Conservation (phyloP, 257 asterid genomes). For the Buddleja alternifolia region DNA sequence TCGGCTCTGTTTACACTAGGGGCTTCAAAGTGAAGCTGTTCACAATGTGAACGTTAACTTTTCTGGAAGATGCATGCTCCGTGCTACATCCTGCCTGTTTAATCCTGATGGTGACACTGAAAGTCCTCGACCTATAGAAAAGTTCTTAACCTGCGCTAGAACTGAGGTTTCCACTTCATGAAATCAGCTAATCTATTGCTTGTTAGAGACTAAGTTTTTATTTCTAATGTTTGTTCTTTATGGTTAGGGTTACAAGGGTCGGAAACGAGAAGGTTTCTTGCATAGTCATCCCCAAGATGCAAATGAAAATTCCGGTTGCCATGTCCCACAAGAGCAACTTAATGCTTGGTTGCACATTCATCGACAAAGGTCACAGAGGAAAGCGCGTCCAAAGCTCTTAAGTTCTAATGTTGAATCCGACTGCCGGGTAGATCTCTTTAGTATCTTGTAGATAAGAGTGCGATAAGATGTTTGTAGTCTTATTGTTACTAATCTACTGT, state of each 20-base stretch:
- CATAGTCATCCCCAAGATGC: conserved; percentile 35
- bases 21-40: conserved; percentile 48
- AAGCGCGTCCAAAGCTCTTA: conserved; percentile 40
- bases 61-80: conserved; percentile 39
- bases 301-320: conserved; percentile 46
- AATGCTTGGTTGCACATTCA: conserved; percentile 68
- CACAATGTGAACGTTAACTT: conserved; percentile 35
- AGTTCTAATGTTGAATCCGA: conserved; percentile 47
- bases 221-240: conserved; percentile 25
- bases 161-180: conserved; percentile 53
- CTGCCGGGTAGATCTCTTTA: conserved; percentile 44
- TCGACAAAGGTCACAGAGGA: conserved; percentile 45
- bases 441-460: conserved; percentile 11
- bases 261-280: conserved; percentile 46
- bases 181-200: conserved; percentile 23
- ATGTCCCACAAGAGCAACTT: conserved; percentile 71
- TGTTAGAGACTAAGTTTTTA: not conserved
- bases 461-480: conserved; percentile 9
- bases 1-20: conserved; percentile 28
- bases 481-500: conserved; percentile 12
- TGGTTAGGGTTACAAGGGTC: conserved; percentile 62
- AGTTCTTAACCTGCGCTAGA: conserved; percentile 50
- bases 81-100: conserved; percentile 24
- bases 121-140: conserved; percentile 39
- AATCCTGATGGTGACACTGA: conserved; percentile 27